A percentile compares a stretch with the other conserved stretches of the same genome.
phyloP scores from a whole-genome alignment of 1,284 basidiomycete species.

The Sanghuangporus weigelae region DNA sequence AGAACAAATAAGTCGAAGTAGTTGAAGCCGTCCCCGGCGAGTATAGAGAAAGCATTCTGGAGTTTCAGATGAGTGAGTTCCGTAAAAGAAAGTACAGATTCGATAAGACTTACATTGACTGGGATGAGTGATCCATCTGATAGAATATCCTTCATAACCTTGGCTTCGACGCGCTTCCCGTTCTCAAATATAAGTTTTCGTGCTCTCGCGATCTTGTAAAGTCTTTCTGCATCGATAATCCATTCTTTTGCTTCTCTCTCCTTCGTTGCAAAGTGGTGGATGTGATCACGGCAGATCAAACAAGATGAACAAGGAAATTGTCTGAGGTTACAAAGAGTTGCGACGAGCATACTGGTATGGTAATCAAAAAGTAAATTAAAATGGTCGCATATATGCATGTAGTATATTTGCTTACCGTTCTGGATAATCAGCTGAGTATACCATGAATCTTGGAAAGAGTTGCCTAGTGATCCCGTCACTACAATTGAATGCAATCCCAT shows the following conservation, averaged over 20 bases:
- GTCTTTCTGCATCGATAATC: neutral
- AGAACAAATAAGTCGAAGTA: constrained; percentile 21
- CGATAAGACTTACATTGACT: constrained; percentile 16
- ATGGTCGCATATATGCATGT: neutral
- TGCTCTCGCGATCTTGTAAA: constrained; percentile 14
- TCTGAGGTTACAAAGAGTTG: constrained; percentile 25
- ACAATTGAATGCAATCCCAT: constrained; percentile 28
- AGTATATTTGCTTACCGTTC: constrained; percentile 30
- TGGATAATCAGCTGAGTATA: constrained; percentile 37
- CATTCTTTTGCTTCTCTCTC: constrained; percentile 1
- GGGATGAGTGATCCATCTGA: constrained; percentile 14
- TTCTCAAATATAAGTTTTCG: constrained; percentile 19
- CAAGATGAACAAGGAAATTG: constrained; percentile 28
- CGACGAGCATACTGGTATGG: constrained; percentile 25
- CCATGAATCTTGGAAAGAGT: constrained; percentile 30
- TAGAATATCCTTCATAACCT: constrained; percentile 15
- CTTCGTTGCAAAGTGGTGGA: constrained; percentile 23
- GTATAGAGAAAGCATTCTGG: constrained; percentile 23
- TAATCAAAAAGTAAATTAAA: neutral
- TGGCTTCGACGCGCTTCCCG: constrained; percentile 13
- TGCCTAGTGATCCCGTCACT: constrained; percentile 27
- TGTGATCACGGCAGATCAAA: constrained; percentile 19
- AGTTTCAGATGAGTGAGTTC: neutral
- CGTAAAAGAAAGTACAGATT: constrained; percentile 14
- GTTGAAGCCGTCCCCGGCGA: constrained; percentile 20